Base-by-base conservation (phyloP, 371 early-diverging fungal species). In the Mortierella sp. region DNA sequence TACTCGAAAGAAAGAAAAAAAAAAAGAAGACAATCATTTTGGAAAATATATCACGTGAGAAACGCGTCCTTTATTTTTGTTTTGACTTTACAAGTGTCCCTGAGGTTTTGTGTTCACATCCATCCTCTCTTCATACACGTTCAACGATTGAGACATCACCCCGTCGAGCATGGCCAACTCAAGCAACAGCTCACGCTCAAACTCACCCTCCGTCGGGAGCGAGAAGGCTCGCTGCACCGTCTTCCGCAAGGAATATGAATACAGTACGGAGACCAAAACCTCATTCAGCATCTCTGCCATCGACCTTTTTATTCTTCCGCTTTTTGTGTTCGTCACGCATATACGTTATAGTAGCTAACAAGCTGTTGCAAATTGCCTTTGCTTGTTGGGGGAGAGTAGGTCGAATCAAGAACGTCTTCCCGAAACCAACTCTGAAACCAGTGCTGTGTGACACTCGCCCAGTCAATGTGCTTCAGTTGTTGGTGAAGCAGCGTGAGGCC, bases 161-260 rank as follows among this genome's bases (percentile, higher is more conserved):
- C 0, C 2, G 10, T 21, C 68, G 68, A 21, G 24, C 38, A 84
- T 84, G 84, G 78, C 84, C 44, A 75, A 56, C 68, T 84, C 84
- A 11, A 84, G 70, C 65, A 75, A 75, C 48, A 78, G 72, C 46
- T 84, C 84, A 29, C 84, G 84, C 49, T 77, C 78, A 18, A 78
- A 68, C 78, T 78, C 84, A 21, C 84, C 84, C 14, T 76, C 81
- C 2, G 78, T 55, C 16, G 51, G 68, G 27, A 81, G 81, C 71
- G 84, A 84, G 35, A 84, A 81, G 74, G 71, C 84, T n/a, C 84
- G 84, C 44, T 84, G 81, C 78, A 84, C 84, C 27, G 74, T 78
- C 70, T 84, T 84, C 70, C 84, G 84, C 63, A 84, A 81, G 41
- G 84, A 84, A 76, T 81, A 81, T 71, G 84, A 84, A 65, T 84